A percentile compares a stretch with the other conserved stretches of the same genome.
These are phyloP conservation scores for Fusarium ramigenum DNA, from an alignment of 2,329 filamentous ascomycete species.

Conservation along the genomic window DNA sequence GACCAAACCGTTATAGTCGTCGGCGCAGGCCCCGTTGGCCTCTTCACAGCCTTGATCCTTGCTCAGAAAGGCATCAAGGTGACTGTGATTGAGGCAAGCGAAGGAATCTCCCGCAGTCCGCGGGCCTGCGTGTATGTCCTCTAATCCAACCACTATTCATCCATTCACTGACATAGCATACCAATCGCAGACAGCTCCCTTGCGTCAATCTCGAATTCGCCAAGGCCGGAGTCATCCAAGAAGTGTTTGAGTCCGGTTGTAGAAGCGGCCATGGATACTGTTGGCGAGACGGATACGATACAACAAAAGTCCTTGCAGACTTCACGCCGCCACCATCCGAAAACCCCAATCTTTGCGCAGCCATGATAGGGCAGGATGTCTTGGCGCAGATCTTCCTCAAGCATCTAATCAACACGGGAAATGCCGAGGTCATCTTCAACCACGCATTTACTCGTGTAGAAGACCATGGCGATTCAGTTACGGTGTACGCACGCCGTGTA, in stretches of 20 bases:
- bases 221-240: not conserved
- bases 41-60: not conserved
- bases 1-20: not conserved
- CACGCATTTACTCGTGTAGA: not conserved
- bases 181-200: not conserved
- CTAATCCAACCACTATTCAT: too few relatives aligned
- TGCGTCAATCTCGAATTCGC: not conserved
- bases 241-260: accelerated
- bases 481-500: not conserved
- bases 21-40: not conserved
- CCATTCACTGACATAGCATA: not conserved
- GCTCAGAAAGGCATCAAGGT: not conserved
- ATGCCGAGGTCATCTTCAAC: not conserved
- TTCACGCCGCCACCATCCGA: not conserved
- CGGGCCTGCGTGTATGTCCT: not conserved
- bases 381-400: not conserved
- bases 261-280: not conserved
- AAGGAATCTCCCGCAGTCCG: not conserved
- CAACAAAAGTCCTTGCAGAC: not conserved
- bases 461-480: not conserved
- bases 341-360: not conserved
- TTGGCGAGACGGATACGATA: not conserved
- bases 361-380: not conserved
- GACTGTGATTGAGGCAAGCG: not conserved
- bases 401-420: not conserved